These are phyloP conservation scores for Isoetes engelmannii DNA, from an alignment of 83 land plant genomes.

Conservation along the genomic window DNA sequence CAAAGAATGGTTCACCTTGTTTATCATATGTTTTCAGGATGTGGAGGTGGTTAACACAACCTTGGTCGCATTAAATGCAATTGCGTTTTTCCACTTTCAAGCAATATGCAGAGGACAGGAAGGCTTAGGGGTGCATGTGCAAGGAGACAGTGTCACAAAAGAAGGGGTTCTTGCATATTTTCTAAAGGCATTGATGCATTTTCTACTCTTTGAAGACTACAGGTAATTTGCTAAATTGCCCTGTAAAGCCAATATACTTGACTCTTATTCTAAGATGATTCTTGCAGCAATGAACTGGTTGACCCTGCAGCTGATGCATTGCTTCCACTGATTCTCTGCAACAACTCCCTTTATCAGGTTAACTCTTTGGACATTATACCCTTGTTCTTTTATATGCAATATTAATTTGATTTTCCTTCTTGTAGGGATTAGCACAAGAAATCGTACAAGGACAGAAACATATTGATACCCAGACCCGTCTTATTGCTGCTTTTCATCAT, in stretches of 20 bases:
- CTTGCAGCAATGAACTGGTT: constrained; percentile 71
- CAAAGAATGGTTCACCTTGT: background rate
- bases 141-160: constrained; percentile 38
- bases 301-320: constrained; percentile 91
- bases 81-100: constrained; percentile 78
- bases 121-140: constrained; percentile 56
- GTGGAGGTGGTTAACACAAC: constrained; percentile 78
- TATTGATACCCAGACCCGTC: constrained; percentile 41
- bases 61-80: constrained; percentile 66
- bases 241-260: background rate
- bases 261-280: background rate
- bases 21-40: constrained; percentile 46
- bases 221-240: constrained; percentile 35
- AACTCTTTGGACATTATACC: background rate
- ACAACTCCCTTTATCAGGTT: constrained; percentile 83
- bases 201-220: constrained; percentile 87
- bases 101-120: constrained; percentile 57
- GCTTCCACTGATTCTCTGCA: constrained; percentile 74
- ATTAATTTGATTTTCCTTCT: background rate
- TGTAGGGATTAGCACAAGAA: constrained; percentile 62
- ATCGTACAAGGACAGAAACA: constrained; percentile 56
- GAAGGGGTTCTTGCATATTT: constrained; percentile 67
- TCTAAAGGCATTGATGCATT: constrained; percentile 62
- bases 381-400: background rate
- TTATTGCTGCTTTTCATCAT: constrained; percentile 56